Conservation (phyloP, 129 eudicot species). For the Saposhnikovia divaricata region DNA sequence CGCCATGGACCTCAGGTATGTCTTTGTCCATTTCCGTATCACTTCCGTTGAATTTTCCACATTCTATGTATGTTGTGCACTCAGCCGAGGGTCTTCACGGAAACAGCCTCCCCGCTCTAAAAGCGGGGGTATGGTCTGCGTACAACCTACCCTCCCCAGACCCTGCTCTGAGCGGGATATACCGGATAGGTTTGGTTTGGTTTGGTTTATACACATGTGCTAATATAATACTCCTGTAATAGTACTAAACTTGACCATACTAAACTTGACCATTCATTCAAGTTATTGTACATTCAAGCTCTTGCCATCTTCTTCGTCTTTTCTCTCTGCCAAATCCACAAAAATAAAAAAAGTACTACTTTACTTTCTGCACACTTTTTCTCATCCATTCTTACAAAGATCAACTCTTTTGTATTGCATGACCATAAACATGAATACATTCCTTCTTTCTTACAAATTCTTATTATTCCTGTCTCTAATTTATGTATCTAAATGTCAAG, state of each 20-base stretch:
- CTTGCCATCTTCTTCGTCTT: not conserved
- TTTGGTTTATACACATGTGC: too few species aligned
- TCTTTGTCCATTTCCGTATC: too few species aligned
- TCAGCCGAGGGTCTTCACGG: too few species aligned
- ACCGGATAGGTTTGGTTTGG: too few species aligned
- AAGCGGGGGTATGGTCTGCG: too few species aligned
- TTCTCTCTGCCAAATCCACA: not conserved
- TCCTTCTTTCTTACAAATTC: not conserved
- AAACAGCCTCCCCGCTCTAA: too few species aligned
- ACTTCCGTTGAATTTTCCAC: too few species aligned
- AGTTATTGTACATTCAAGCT: not conserved
- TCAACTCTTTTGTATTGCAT: not conserved
- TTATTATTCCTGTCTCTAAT: conserved; percentile 28
- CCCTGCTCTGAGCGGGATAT: too few species aligned
- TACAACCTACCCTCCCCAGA: too few species aligned
- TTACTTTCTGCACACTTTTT: not conserved
- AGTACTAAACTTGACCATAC: not conserved
- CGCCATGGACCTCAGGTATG: too few species aligned
- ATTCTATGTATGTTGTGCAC: too few species aligned
- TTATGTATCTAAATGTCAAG: conserved; percentile 25
- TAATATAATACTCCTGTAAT: not conserved
- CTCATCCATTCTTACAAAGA: not conserved
- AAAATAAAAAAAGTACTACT: not conserved
- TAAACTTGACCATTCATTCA: not conserved
- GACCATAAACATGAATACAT: not conserved